A percentile compares a stretch with the other conserved stretches of the same genome.
These are phyloP conservation scores for Phaeoacremonium minimum DNA, from an alignment of 2,329 filamentous ascomycete genomes.

Conservation along the genomic window DNA sequence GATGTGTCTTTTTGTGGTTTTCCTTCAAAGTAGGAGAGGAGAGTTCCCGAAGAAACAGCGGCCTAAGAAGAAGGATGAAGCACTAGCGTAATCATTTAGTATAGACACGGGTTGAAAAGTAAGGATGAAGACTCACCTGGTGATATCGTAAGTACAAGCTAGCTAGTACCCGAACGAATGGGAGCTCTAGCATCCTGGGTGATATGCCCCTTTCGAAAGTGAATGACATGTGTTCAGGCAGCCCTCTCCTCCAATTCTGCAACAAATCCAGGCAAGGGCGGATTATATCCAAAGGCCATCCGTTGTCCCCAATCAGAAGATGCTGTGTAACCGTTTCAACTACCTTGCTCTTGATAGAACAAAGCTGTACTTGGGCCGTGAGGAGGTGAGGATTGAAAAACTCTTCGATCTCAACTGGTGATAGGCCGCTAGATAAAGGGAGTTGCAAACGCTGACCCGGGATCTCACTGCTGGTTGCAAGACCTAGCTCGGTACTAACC, in stretches of 20 bases:
- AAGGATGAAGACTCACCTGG: neutral
- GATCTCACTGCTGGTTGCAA: neutral
- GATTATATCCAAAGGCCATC: neutral
- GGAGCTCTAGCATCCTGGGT: neutral
- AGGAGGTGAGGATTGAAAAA: neutral
- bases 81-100: neutral
- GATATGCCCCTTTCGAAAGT: neutral
- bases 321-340: neutral
- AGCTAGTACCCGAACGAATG: neutral
- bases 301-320: neutral
- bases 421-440: neutral
- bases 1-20: neutral
- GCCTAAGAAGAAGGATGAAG: neutral
- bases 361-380: neutral
- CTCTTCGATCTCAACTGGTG: neutral
- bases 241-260: neutral
- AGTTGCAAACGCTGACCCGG: neutral
- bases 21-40: neutral
- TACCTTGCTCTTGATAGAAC: neutral
- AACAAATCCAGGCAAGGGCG: neutral
- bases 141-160: neutral
- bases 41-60: neutral
- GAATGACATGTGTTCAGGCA: neutral
- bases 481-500: conserved; percentile 8
- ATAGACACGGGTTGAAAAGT: neutral